These are phyloP conservation scores for Coemansia sp. DNA, from an alignment of 192 early-diverging fungal species.

Conservation along the genomic window DNA sequence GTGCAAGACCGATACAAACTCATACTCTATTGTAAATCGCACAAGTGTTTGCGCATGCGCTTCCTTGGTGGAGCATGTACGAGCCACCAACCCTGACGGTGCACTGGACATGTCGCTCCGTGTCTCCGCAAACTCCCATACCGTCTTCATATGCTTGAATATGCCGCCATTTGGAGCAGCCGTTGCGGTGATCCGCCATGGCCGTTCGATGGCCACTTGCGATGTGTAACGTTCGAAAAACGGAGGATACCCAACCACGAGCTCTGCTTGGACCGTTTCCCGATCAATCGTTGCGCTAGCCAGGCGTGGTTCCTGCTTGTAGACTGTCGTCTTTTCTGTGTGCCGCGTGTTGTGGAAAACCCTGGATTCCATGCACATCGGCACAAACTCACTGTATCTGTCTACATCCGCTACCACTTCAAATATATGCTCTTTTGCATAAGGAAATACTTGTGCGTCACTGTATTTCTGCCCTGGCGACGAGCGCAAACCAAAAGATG, in stretches of 20 bases:
- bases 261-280: slow-evolving; percentile 62
- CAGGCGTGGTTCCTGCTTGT: no score
- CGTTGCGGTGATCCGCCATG: slow-evolving; percentile 61
- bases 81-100: neutral
- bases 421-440: slow-evolving; percentile 72
- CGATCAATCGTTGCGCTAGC: slow-evolving; percentile 10
- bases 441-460: slow-evolving; percentile 60
- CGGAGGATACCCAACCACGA: slow-evolving; percentile 77
- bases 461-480: slow-evolving; percentile 17
- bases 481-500: neutral
- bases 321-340: neutral
- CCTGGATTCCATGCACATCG: slow-evolving; percentile 73
- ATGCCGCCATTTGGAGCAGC: slow-evolving; percentile 40
- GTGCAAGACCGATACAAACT: slow-evolving; percentile 79
- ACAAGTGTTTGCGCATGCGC: slow-evolving; percentile 40
- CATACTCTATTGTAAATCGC: slow-evolving; percentile 75
- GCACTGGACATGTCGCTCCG: neutral
- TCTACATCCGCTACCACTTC: slow-evolving; percentile 79
- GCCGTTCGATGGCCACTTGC: slow-evolving; percentile 65
- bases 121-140: slow-evolving; percentile 35
- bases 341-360: slow-evolving; percentile 37
- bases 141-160: slow-evolving; percentile 39
- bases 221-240: slow-evolving; percentile 80
- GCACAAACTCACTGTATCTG: slow-evolving; percentile 79
- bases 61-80: neutral